phyloP scores from a whole-genome alignment of 176 grass and related monocot species.

The Poa annua region DNA sequence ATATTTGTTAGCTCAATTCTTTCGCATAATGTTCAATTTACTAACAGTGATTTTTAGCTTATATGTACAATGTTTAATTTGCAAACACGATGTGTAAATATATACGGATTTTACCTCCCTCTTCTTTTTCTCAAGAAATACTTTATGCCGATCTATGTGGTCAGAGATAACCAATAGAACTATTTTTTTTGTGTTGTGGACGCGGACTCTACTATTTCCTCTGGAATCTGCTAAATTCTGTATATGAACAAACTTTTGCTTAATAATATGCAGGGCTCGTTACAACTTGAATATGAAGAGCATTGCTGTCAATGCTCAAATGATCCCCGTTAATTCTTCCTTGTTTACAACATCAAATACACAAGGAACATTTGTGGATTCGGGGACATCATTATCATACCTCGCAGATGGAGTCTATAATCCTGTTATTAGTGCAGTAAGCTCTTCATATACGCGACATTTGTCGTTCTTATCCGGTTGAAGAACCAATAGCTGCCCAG shows the following conservation, averaged over 20 bases:
- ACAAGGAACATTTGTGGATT: slow-evolving; percentile 94
- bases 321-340: slow-evolving; percentile 59
- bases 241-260: background rate
- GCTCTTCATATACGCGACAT: slow-evolving; percentile 34
- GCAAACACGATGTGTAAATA: background rate
- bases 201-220: background rate
- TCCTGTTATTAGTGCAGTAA: slow-evolving; percentile 80
- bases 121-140: background rate
- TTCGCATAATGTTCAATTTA: too few relatives aligned
- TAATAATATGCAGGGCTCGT: slow-evolving; percentile 63
- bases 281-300: slow-evolving; percentile 88
- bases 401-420: slow-evolving; percentile 83
- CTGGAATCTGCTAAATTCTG: slow-evolving; percentile 13
- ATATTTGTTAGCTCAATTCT: too few relatives aligned
- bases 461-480: background rate
- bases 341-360: slow-evolving; percentile 78
- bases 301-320: slow-evolving; percentile 80
- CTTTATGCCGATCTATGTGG: background rate
- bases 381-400: slow-evolving; percentile 84
- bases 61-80: background rate
- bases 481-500: background rate
- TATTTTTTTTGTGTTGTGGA: background rate
- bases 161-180: background rate
- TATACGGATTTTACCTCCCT: background rate
- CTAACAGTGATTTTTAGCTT: background rate